Base-by-base conservation (phyloP, 805 yeast species). In the Candida morakotiae region DNA sequence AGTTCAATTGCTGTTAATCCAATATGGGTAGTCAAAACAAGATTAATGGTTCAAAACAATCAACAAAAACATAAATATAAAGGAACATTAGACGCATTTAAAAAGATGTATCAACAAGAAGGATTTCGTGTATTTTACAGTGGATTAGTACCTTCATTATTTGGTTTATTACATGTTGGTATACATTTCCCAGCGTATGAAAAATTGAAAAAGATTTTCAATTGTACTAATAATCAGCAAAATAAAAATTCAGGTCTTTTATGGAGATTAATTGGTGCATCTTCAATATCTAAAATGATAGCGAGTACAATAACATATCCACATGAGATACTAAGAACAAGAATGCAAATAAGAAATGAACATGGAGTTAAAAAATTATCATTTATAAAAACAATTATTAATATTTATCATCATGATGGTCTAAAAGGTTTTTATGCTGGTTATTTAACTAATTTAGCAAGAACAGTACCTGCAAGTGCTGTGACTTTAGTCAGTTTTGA, bases 151-250 rank as follows among this genome's bases (percentile, higher is more conserved):
- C 96, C 98, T 1, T 89, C 97, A 0, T 68, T 91, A 40, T 77
- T 91, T 49, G 98, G 98, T 0, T 70, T 91, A 22, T 68, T 86
- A 28, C 98, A 91, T 58, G 98, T 91, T 30, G 98, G 97, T 1
- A 84, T 91, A 36, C 98, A 91, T 60, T 91, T 91, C 70, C 98
- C 98, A 21, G 77, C 88, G 8, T 91, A 91, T 58, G 98, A 91
- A 53, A 71, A 77, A 48, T 67, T 91, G 45, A 91, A 91, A 54
- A 55, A 57, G 15, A n/a, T 67, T 22, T 69, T 85, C 20, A 56
- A 46, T 14, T 53, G 60, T 40, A 47, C 48, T 20, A 41, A 30
- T 20, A 31, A 14, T 13, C 18, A 22, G n/a, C 35, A 30, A 36
- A 13, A 26, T 26, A 15, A 43, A 26, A 30, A 16, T 13, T 15